phyloP scores from a whole-genome alignment of 495 filamentous ascomycete genomes.

The Aspergillus ostianus region DNA sequence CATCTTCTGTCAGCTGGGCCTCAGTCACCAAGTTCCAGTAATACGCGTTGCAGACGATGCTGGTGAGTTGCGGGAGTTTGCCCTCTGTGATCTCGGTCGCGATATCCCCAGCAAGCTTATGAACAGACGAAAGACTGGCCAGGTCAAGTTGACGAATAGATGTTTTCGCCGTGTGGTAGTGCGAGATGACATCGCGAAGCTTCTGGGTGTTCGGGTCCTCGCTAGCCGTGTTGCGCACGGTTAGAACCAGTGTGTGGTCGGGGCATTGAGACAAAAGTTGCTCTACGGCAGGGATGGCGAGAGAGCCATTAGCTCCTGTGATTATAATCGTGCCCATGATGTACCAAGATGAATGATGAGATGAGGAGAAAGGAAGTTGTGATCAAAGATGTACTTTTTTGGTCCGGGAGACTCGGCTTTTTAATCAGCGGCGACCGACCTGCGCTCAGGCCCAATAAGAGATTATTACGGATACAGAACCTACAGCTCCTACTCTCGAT shows the following conservation, averaged over 20 bases:
- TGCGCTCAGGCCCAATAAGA: too few relatives aligned
- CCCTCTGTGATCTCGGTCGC: constrained; percentile 29
- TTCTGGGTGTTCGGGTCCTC: constrained; percentile 4
- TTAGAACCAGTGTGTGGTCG: constrained; percentile 36
- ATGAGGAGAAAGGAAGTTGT: not conserved
- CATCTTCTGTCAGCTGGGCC: constrained; percentile 29
- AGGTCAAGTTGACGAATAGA: constrained; percentile 38
- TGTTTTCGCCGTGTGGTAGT: constrained; percentile 18
- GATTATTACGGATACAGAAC: too few relatives aligned
- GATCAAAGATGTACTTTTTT: not conserved
- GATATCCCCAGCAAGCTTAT: constrained; percentile 28
- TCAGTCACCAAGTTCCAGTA: constrained; percentile 25
- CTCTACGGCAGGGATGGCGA: constrained; percentile 27
- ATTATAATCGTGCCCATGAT: not conserved
- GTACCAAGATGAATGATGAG: not conserved
- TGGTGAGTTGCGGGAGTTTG: constrained; percentile 39
- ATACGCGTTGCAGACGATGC: constrained; percentile 46
- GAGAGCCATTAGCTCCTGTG: not conserved
- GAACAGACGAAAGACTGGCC: constrained; percentile 33
- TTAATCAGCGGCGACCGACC: not conserved
- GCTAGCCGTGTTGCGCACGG: constrained; percentile 36
- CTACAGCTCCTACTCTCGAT: too few relatives aligned
- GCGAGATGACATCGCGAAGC: not conserved
- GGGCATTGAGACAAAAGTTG: constrained; percentile 32
- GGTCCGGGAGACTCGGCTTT: not conserved